Percentiles rank a stretch among this genome's conserved stretches.
Evolutionary conservation across 345 rosid genomes (phyloP).

Genomic region (Arabis alpina): DNA sequence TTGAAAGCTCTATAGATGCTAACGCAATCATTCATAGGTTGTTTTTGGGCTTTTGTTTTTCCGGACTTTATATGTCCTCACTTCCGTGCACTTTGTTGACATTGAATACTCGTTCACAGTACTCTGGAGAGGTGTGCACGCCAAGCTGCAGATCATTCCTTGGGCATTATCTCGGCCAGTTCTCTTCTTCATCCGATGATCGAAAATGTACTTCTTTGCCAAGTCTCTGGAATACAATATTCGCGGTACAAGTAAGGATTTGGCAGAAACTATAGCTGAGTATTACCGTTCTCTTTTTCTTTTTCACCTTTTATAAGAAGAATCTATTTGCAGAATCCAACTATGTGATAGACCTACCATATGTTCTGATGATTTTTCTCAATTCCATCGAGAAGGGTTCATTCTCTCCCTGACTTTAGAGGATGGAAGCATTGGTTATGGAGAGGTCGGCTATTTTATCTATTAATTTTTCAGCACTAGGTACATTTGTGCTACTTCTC

Average conservation of each 20-base stretch:
- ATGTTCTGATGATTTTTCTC: constrained; percentile 43
- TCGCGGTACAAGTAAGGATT: constrained; percentile 68
- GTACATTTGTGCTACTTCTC: constrained; percentile 1
- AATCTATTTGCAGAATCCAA: constrained; percentile 58
- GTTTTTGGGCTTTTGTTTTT: constrained; percentile 30
- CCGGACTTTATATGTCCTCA: constrained; percentile 4
- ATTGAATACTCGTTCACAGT: constrained; percentile 49
- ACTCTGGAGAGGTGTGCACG: constrained; percentile 59
- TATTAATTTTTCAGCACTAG: constrained; percentile 8
- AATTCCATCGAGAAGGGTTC: constrained; percentile 73
- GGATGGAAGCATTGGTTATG: constrained; percentile 81
- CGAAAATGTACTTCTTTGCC: constrained; percentile 42
- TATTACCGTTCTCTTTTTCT: background rate
- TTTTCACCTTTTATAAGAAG: constrained; percentile 5
- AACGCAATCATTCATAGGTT: constrained; percentile 86
- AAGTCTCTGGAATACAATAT: constrained; percentile 61
- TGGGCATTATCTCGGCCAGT: constrained; percentile 50
- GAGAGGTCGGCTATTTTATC: constrained; percentile 68
- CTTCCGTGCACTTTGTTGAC: constrained; percentile 45
- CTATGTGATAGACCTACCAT: constrained; percentile 78
- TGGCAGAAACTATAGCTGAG: constrained; percentile 10
- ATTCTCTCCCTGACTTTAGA: constrained; percentile 77
- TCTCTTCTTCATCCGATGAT: constrained; percentile 44
- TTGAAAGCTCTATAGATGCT: constrained; percentile 71
- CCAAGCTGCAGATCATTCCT: constrained; percentile 63